Evolutionary conservation across 1,284 basidiomycete genomes (phyloP), one percentile per base, ranked within the genome.

Genomic region (Ganoderma leucocontextum): DNA sequence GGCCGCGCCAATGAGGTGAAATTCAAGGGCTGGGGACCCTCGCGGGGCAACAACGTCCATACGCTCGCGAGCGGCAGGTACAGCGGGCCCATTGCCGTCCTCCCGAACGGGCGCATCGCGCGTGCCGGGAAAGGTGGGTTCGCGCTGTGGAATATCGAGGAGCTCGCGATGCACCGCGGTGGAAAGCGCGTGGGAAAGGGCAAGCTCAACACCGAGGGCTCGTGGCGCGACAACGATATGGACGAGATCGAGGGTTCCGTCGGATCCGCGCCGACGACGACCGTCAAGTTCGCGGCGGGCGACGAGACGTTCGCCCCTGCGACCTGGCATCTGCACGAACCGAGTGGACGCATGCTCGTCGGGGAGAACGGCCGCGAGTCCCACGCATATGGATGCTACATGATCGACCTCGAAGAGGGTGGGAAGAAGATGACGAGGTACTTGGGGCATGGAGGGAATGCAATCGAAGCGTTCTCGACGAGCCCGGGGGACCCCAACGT

Each of bases 401-500:
- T 75, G 6, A 44, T 82, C 5, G 82, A 83, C 67, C 63, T 83
- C 10, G 79, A 81, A 65, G 67, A 76, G 33, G 74, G 72, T 19
- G 74, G 72, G 73, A 78, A 76, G 64, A 73, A 70, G 10, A 78
- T 72, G 4, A 63, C 72, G 17, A 75, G 80, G 4, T 84, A 79
- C 71, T 65, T 84, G 4, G 84, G 82, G 2, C 81, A 83, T 65
- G 80, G 80, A 3, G 80, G 76, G 5, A 55, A 55, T 35, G 67
- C 63, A 15, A 74, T 83, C 36, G 61, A 70, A 17, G 66, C 62
- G 15, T 77, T 82, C 65, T 79, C 81, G 7, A 78, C 78, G 2
- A 81, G 79, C 65, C 69, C 63, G 0, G 80, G 70, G 2, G 81
- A 83, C 53, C 73, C 78, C 8, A 80, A 81, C 65, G 63, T 72